Base-by-base conservation (phyloP, 2,329 filamentous ascomycete species). In the Periconia digitata region DNA sequence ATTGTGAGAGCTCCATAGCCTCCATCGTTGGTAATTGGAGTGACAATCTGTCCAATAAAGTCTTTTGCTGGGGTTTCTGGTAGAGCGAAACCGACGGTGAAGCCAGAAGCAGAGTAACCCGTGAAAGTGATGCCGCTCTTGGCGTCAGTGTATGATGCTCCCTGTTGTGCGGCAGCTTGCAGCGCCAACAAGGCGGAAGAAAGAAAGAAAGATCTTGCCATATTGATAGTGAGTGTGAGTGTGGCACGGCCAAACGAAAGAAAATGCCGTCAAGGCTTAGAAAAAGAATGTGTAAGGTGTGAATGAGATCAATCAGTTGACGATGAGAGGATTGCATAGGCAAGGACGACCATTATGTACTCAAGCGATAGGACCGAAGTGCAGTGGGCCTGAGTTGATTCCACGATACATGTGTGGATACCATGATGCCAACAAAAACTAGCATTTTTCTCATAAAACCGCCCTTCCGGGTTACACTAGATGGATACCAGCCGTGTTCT, bases 1-100 rank as follows among this genome's bases (percentile, higher is more conserved):
- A 81, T 69, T 16, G 75, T 76, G 37, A 81, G 70, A 55, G 76
- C 79, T 32, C 73, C 77, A 74, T 78, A 84, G 47, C 79, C 77
- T 2, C 64, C 69, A 17, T 69, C 72, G 49, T 76, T 70, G 47
- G 75, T 73, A 16, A 80, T 74, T 12, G 66, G 67, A 12, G 56
- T 63, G 42, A 66, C 59, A 38, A 84, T 72, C 58, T 82, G 78
- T 7, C 76, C 78, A 50, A 84, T 80, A 54, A 83, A 76, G 62
- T 84, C 81, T 10, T 73, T 74, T 1, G 65, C 72, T 13, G 76
- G 64, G 10, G 67, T 75, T 50, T 79, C 71, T 1, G 80, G 79
- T 2, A 82, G 61, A 1, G 76, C 78, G 34, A 83, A 71, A 58
- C 78, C 79, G 46, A 81, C 76, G 21, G 61, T 70, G 59, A 71